These are phyloP conservation scores for Geotrichum phurueaensis DNA, from an alignment of 1,139 yeast genomes.

Conservation along the genomic window DNA sequence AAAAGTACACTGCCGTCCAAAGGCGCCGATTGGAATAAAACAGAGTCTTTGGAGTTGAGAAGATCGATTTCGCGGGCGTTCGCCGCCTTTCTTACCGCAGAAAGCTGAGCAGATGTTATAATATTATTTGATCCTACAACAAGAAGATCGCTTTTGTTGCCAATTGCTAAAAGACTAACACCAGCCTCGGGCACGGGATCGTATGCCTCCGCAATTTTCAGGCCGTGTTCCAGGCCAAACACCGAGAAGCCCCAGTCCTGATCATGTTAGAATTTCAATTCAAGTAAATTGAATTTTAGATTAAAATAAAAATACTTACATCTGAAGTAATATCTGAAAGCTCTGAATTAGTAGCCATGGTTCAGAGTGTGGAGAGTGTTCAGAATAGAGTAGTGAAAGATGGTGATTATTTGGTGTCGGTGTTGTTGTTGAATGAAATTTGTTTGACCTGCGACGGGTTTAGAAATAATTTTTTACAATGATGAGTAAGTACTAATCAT, in stretches of 20 bases:
- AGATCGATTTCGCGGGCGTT: not conserved
- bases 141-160: conserved; percentile 7
- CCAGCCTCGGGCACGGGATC: conserved; percentile 19
- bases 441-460: not conserved
- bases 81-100: not conserved
- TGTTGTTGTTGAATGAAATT: not conserved
- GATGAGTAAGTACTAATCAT: not conserved
- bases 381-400: not conserved
- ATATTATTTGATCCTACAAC: conserved; percentile 11
- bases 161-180: conserved; percentile 11
- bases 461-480: not conserved
- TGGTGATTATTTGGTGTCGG: not conserved
- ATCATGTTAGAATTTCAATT: not conserved
- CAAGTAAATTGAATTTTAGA: not conserved
- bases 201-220: conserved; percentile 20
- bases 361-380: not conserved
- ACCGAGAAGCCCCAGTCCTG: conserved; percentile 27
- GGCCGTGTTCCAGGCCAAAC: conserved; percentile 24
- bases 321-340: not conserved
- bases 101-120: conserved; percentile 1
- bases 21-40: not conserved
- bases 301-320: not conserved
- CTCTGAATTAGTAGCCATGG: not conserved
- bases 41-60: not conserved
- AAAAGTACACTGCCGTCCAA: conserved; percentile 4